Base-by-base conservation (phyloP, 83 land plant species). In the Diphasiastrum complanatum region DNA sequence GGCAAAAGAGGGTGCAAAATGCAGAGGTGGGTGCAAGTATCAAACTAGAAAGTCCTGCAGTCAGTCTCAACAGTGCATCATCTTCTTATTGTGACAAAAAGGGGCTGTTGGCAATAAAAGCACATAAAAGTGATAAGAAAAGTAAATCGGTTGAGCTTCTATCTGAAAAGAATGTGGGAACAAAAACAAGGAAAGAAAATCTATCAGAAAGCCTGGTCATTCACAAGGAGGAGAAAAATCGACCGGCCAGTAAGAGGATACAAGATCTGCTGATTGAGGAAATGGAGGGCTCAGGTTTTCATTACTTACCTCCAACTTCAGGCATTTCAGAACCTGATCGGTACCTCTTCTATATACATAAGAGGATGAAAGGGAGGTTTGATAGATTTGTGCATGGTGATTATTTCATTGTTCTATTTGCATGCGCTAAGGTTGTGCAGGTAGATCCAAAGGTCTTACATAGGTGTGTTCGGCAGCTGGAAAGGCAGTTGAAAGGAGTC, bases 381-480 rank as follows among this genome's bases (percentile, higher is more conserved):
- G 54, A 47, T 6, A 74, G 73, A 60, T 69, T 46, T 51, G 83
- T 80, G 0, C 97, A 91, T 73, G 92, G 79, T 14, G 92, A 91
- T 65, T 86, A 91, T 41, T 84, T 86, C 56, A 74, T 91, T 27
- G 67, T 86, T 68, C 81, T 91, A 43, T 75, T 81, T 30, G 80
- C 84, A 33, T 86, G 87, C 78, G 88, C 97, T 10, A 81, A 60
- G 29, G 79, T 73, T 48, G 78, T 79, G 6, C 65, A 78, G 30
- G 83, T 86, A 30, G 83, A 86, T 48, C 65, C 74, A 18, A 50
- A 73, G 33, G 75, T 47, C 3, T 53, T 86, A 77, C 95, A 88
- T 67, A 11, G 38, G 14, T 79, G 75, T 16, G 81, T 82, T 10
- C 23, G 73, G 56, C 59, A 67, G 47, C 51, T 82, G 35, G 92